Conservation (phyloP, 176 grass and related monocot genomes). For the Oryza glaberrima region DNA sequence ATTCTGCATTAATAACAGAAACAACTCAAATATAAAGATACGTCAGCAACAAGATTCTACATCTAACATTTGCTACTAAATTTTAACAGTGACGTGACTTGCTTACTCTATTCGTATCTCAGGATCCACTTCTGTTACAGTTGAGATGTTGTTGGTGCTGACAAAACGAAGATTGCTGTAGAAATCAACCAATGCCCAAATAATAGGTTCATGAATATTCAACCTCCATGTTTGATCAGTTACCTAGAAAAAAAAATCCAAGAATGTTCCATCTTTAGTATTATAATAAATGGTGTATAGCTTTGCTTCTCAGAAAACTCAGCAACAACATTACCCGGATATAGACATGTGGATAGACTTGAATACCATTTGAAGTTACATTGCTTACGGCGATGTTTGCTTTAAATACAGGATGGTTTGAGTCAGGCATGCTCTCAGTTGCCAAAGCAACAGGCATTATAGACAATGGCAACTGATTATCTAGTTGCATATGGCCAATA, state of each 20-base stretch:
- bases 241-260: slow-evolving; percentile 69
- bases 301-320: slow-evolving; percentile 43
- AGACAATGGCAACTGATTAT: slow-evolving; percentile 95
- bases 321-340: slow-evolving; percentile 67
- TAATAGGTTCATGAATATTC: slow-evolving; percentile 98
- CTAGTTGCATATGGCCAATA: slow-evolving; percentile 85
- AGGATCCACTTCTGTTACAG: slow-evolving; percentile 88
- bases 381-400: slow-evolving; percentile 88
- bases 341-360: slow-evolving; percentile 89
- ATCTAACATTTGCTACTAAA: background rate
- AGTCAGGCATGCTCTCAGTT: slow-evolving; percentile 74
- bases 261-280: background rate
- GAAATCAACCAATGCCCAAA: slow-evolving; percentile 94
- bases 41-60: background rate
- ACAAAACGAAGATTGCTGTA: slow-evolving; percentile 80
- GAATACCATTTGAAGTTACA: slow-evolving; percentile 74
- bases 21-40: slow-evolving; percentile 33
- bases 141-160: slow-evolving; percentile 57
- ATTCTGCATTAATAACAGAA: slow-evolving; percentile 1
- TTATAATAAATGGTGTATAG: slow-evolving; percentile 22
- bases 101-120: slow-evolving; percentile 94
- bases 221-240: slow-evolving; percentile 83
- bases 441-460: slow-evolving; percentile 93
- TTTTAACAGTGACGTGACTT: background rate
- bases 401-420: slow-evolving; percentile 89